Conservation (phyloP, 176 grass and related monocot species). For the Carex cristatella region DNA sequence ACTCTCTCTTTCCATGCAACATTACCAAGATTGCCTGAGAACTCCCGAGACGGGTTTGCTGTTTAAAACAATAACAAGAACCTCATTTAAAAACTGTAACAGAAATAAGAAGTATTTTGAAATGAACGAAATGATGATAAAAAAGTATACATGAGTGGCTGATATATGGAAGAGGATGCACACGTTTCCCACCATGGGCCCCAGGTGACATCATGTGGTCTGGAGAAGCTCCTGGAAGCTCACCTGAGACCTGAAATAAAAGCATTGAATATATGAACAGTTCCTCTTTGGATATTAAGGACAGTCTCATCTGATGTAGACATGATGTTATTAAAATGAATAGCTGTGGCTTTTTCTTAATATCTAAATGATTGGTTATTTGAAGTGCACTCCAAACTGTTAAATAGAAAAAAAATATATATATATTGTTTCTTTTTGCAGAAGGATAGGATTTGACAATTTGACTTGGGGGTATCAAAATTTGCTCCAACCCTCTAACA, state of each 20-base stretch:
- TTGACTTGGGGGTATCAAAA: background rate
- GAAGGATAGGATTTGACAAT: background rate
- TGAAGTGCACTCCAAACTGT: background rate
- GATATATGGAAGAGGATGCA: constrained; percentile 63
- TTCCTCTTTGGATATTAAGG: background rate
- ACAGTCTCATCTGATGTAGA: background rate
- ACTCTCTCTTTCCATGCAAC: constrained; percentile 99
- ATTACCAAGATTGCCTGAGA: constrained; percentile 86
- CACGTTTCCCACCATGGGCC: constrained; percentile 64
- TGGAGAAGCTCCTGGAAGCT: constrained; percentile 72
- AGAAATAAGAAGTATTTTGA: background rate
- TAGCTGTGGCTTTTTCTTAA: background rate
- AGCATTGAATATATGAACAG: constrained; percentile 12
- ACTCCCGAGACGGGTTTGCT: constrained; percentile 92
- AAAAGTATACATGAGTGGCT: constrained; percentile 63
- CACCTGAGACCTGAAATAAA: constrained; percentile 62
- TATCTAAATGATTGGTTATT: background rate
- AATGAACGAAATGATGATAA: background rate
- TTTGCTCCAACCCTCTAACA: constrained; percentile 2
- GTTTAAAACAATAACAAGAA: constrained; percentile 21
- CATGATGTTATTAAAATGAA: background rate
- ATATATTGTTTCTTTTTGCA: background rate
- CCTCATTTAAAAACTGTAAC: constrained; percentile 18
- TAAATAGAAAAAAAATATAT: background rate
- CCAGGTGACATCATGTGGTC: constrained; percentile 95